Conservation (phyloP, 108 stramenopile species). For the Nitzschia sp. region DNA sequence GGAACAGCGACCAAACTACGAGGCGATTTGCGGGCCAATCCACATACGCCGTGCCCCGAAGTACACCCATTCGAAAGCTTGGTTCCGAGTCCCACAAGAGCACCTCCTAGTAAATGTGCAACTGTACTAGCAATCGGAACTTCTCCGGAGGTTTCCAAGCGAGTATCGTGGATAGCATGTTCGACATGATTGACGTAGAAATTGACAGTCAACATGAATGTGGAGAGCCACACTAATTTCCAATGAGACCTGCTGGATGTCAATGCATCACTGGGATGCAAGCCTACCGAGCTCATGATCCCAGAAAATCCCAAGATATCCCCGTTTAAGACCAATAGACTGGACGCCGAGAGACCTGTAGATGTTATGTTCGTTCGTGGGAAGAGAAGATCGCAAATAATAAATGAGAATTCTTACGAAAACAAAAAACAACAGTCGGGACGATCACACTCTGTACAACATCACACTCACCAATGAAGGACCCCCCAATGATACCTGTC, state of each 20-base stretch:
- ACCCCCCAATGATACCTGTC: conserved; percentile 2
- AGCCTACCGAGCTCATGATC: conserved; percentile 40
- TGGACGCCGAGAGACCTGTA: conserved; percentile 21
- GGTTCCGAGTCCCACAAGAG: conserved; percentile 75
- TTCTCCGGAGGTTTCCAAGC: conserved; percentile 8
- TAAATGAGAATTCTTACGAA: no score
- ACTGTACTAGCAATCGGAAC: conserved; percentile 15
- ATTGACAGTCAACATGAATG: conserved; percentile 45
- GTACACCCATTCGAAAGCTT: conserved; percentile 78
- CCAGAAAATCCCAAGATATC: conserved; percentile 73
- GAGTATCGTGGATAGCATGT: conserved; percentile 11
- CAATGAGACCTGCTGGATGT: conserved; percentile 37
- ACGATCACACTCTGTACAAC: no score
- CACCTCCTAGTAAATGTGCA: conserved; percentile 58
- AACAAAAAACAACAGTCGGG: no score
- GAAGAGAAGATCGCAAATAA: no score
- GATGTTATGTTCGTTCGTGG: no score
- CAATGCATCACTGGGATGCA: conserved; percentile 33
- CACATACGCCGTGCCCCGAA: conserved; percentile 69
- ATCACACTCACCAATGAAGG: conserved; percentile 2
- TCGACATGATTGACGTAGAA: conserved; percentile 42
- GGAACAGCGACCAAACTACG: conserved; percentile 72
- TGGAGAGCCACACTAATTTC: conserved; percentile 53
- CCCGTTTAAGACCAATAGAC: conserved; percentile 65
- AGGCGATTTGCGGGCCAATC: conserved; percentile 68